Evolutionary conservation across 805 yeast species (phyloP), one percentile per base, ranked within the genome.

Genomic region (Candida ascalaphidarum): DNA sequence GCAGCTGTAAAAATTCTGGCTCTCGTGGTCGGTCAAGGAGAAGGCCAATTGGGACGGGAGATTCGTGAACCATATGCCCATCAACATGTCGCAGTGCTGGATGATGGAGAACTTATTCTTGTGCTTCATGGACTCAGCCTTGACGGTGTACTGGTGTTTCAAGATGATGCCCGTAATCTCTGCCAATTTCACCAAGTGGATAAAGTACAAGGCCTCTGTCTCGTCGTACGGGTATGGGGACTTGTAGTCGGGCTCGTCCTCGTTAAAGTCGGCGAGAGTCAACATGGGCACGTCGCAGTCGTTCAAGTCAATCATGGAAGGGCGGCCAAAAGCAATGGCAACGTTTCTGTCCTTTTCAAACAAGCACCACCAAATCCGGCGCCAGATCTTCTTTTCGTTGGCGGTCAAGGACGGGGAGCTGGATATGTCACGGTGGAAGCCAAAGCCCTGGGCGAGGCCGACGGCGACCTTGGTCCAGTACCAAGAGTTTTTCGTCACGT

Each of bases 241-340:
- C 2, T 55, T 55, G 11, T 31, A 20, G 13, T 58, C 71, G 1
- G 63, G 58, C 26, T 66, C 64, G 37, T 59, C 70, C 36, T 75
- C 75, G 31, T 68, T 58, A 34, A 83, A 74, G 48, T 83, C 94
- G 1, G 68, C 75, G n/a, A 65, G 48, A 0, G 69, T 63, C 11
- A 83, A 45, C 82, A 78, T 77, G n/a, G 77, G 74, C 14, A 79
- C 84, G 44, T 79, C 88, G 44, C 82, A 74, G 45, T 82, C 89
- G 27, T 74, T 79, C 35, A 80, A 59, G 40, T 76, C 77, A 27
- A 83, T 77, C 41, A 68, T 61, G 5, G 71, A 53, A 0, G 94
- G 92, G 31, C 86, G 62, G 11, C 92, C 88, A 52, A 76, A 75
- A 0, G 86, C 83, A 28, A 79, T 67, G 2, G 86, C 75, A 7